Conservation (phyloP, 805 yeast genomes). For the Pichia thaimueangensis region DNA sequence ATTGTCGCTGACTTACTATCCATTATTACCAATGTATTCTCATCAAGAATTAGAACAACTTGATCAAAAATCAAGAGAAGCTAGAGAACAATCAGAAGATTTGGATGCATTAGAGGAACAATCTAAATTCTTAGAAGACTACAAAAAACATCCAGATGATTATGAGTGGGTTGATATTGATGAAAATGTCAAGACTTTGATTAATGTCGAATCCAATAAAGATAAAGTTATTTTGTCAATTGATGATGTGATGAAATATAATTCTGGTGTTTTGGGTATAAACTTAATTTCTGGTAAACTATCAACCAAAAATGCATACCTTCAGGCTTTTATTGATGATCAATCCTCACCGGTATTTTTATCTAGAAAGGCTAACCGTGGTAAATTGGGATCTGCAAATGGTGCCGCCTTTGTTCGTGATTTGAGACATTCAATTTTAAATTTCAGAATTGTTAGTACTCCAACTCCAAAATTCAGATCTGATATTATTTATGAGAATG, state of each 20-base stretch:
- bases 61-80: slow-evolving; percentile 34
- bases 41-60: slow-evolving; percentile 47
- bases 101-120: slow-evolving; percentile 39
- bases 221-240: slow-evolving; percentile 42
- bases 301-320: slow-evolving; percentile 38
- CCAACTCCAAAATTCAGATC: slow-evolving; percentile 40
- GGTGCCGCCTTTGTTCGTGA: slow-evolving; percentile 67
- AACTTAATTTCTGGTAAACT: slow-evolving; percentile 47
- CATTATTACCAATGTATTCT: slow-evolving; percentile 57
- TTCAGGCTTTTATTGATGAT: slow-evolving; percentile 64
- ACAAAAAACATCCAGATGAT: slow-evolving; percentile 50
- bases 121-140: slow-evolving; percentile 42
- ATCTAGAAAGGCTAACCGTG: slow-evolving; percentile 43
- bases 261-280: slow-evolving; percentile 58
- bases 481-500: slow-evolving; percentile 49
- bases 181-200: slow-evolving; percentile 21
- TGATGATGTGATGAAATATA: slow-evolving; percentile 45
- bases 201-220: slow-evolving; percentile 27
- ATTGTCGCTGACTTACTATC: slow-evolving; percentile 58
- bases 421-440: slow-evolving; percentile 50
- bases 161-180: slow-evolving; percentile 57
- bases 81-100: slow-evolving; percentile 34
- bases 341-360: slow-evolving; percentile 50
- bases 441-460: slow-evolving; percentile 52
- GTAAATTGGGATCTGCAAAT: slow-evolving; percentile 37